Conservation (phyloP, 257 asterid species). For the Solanum chmielewskii region DNA sequence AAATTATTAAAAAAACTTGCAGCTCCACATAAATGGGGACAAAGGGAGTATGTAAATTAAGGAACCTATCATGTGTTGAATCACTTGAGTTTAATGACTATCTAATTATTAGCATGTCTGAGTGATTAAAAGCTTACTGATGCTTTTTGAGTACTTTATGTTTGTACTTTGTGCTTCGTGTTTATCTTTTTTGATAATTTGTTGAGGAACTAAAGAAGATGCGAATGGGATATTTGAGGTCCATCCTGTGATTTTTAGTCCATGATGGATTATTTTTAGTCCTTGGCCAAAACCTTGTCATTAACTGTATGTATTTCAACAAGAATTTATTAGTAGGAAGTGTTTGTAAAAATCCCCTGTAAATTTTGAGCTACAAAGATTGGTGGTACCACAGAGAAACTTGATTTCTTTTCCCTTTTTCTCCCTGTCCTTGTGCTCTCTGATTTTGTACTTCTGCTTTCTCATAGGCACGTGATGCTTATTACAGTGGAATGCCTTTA, state of each 20-base stretch:
- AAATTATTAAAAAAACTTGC: not conserved
- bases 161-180: not conserved
- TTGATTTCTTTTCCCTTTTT: not conserved
- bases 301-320: not conserved
- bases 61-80: not conserved
- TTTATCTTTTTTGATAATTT: not conserved
- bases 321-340: not conserved
- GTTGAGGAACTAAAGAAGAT: not conserved
- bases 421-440: not conserved
- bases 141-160: not conserved
- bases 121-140: not conserved
- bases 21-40: not conserved
- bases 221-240: not conserved
- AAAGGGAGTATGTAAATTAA: not conserved
- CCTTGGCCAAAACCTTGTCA: not conserved
- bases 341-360: not conserved
- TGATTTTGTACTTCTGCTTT: not conserved
- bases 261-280: not conserved
- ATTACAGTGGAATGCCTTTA: slow-evolving; percentile 83
- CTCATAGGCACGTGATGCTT: slow-evolving; percentile 71
- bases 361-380: not conserved
- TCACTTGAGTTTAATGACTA: not conserved
- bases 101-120: not conserved
- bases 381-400: not conserved
- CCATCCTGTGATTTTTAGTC: not conserved